Base-by-base conservation (phyloP, 2,329 filamentous ascomycete species). In the Knoxdaviesia proteae region DNA sequence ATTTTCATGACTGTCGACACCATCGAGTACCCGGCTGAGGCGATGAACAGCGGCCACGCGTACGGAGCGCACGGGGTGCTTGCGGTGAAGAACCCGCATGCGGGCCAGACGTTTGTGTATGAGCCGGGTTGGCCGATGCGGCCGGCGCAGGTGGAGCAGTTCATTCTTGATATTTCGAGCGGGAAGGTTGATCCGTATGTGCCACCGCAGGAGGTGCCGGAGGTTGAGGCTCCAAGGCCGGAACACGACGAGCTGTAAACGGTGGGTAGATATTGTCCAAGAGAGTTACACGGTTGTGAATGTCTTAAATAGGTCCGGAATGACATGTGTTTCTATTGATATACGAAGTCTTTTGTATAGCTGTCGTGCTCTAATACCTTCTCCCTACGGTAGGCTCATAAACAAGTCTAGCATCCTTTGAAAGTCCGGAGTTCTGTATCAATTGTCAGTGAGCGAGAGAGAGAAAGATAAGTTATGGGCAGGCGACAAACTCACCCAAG, bases 1-100 rank as follows among this genome's bases (percentile, higher is more conserved):
- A 54, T 52, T 43, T 69, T 70, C 46, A 60, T 65, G 4, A 67
- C 62, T 1, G 60, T 68, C 2, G 63, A 69, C 44, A 53, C 56
- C 0, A 45, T 49, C 32, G 63, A 68, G 46, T 69, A 69, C 47
- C 57, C 55, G 4, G 61, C 67, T 30, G 62, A 68, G 51, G 50
- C 57, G 1, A 45, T 49, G 6, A 54, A 55, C 35, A 51, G 69
- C 41, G 67, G 65, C 2, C 47, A 51, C 7, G 35, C 33, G 20
- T 37, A 36, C 5, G 43, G 39, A 5, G 39, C 36, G 7, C 51
- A 50, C 5, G 40, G 40, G 7, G 60, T 57, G 0, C 46, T 68
- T 7, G 57, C 62, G 2, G 57, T 71, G 7, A 59, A 64, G 42
- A 67, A 67, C 42, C 60, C 61, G 1, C 56, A 55, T 50, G 60